phyloP scores from a whole-genome alignment of 768 basidiomycete species.

The Mycena chlorophos region DNA sequence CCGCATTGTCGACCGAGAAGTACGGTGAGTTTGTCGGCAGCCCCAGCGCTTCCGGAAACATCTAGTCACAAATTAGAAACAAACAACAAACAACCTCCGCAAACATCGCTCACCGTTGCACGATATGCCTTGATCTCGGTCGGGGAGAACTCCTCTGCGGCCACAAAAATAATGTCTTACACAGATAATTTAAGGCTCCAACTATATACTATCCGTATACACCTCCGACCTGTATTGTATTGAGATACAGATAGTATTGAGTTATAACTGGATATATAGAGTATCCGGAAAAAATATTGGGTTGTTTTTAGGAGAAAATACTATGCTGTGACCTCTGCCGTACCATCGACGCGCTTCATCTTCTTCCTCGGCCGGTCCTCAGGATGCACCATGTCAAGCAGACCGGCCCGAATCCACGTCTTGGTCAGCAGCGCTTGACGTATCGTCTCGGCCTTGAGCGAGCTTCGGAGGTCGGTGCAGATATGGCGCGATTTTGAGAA shows the following conservation, averaged over 20 bases:
- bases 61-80: too few relatives aligned
- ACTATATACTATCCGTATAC: background rate
- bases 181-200: conserved; percentile 2
- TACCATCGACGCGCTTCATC: conserved; percentile 6
- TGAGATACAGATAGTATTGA: background rate
- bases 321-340: background rate
- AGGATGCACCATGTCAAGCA: conserved; percentile 17
- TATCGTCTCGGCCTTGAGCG: conserved; percentile 32
- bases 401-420: conserved; percentile 30
- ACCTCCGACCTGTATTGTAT: background rate
- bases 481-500: conserved; percentile 35
- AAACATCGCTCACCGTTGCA: too few relatives aligned
- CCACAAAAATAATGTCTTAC: too few relatives aligned
- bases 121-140: too few relatives aligned
- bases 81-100: too few relatives aligned
- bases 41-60: too few relatives aligned
- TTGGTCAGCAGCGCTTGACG: conserved; percentile 29
- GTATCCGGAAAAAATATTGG: background rate
- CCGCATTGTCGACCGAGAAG: too few relatives aligned
- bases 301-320: background rate
- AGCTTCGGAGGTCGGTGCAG: conserved; percentile 28
- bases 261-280: background rate
- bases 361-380: conserved; percentile 6
- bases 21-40: too few relatives aligned
- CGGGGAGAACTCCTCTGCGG: too few relatives aligned